Evolutionary conservation across 2,329 filamentous ascomycete genomes (phyloP).

Genomic region (Beauveria rudraprayagi): DNA sequence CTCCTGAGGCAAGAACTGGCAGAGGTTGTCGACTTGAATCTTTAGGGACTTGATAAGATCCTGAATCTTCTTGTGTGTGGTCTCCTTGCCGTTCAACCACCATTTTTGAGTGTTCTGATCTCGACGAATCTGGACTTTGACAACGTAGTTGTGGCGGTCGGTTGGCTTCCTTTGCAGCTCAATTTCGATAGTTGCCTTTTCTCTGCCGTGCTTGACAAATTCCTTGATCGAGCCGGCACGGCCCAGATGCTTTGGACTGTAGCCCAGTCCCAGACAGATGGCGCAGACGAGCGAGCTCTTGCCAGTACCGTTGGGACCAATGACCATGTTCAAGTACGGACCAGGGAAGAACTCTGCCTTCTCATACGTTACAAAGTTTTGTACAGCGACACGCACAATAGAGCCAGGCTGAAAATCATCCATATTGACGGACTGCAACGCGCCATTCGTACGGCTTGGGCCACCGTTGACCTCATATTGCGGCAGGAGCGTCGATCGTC

Average conservation of each 20-base stretch:
- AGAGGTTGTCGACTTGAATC: slow-evolving; percentile 96
- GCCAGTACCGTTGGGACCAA: slow-evolving; percentile 96
- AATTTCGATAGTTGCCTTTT: slow-evolving; percentile 77
- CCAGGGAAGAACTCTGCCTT: slow-evolving; percentile 85
- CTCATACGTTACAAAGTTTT: slow-evolving; percentile 92
- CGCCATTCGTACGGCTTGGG: slow-evolving; percentile 13
- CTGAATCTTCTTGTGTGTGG: slow-evolving; percentile 56
- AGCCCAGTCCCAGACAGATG: slow-evolving; percentile 88
- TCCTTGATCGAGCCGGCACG: slow-evolving; percentile 78
- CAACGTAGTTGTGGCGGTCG: slow-evolving; percentile 58
- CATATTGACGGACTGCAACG: slow-evolving; percentile 13
- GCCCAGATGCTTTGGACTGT: slow-evolving; percentile 71
- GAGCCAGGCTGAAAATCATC: slow-evolving; percentile 62
- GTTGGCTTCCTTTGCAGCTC: slow-evolving; percentile 64
- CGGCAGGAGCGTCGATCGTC: slow-evolving; percentile 17
- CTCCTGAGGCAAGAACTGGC: slow-evolving; percentile 94
- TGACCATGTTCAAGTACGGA: slow-evolving; percentile 94
- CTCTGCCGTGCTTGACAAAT: slow-evolving; percentile 84
- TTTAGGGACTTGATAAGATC: slow-evolving; percentile 61
- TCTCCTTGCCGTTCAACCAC: slow-evolving; percentile 61
- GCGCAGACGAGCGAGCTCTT: slow-evolving; percentile 97
- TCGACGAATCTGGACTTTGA: slow-evolving; percentile 68
- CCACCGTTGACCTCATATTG: slow-evolving; percentile 1
- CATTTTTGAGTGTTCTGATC: slow-evolving; percentile 79
- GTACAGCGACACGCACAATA: slow-evolving; percentile 77